Evolutionary conservation across 176 grass and related monocot genomes (phyloP), one percentile per base, ranked within the genome.

Genomic region (Panicum miliaceum): DNA sequence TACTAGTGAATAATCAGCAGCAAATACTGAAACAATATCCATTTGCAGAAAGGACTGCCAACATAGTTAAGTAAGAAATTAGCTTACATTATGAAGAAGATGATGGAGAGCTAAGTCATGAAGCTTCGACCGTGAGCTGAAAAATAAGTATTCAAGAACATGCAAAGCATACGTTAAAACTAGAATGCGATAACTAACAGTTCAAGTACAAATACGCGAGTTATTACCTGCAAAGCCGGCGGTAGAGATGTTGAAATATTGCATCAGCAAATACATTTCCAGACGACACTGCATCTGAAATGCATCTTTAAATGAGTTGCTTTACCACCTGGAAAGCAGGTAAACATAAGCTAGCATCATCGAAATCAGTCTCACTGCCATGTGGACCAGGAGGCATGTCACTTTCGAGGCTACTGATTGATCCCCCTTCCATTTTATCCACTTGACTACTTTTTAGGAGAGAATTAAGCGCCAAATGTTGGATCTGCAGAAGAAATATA

Each of bases 241-340:
- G 92, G 83, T 98, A 93, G 26, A 98, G 81, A 84, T 95, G 91
- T 72, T 98, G 96, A 72, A 98, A 78, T 90, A 98, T 90, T 71
- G 89, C 91, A 92, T 98, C 96, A 88, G 93, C 96, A 86, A 93
- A 98, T 26, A 92, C 82, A 88, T 98, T 98, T 88, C 93, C 93
- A 89, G 92, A 95, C 41, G 96, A 86, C 60, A 95, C 91, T 42
- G 92, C 96, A 93, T 98, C 96, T 70, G 92, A 91, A 80, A 95
- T 88, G 79, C 91, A 98, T 93, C 93, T 90, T 72, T 98, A 93
- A 75, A 98, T 84, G 32, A 98, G 91, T 84, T 95, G 96, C 73
- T 95, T 98, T 80, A 98, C 76, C 84, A 93, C 90, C 77, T 88
- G 93, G 90, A 98, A 98, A 83, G 96, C 92, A 74, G 96, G 87